Evolutionary conservation across 192 early-diverging fungal species (phyloP), one percentile per base, ranked within the genome.

Genomic region (Umbelopsis ramanniana): DNA sequence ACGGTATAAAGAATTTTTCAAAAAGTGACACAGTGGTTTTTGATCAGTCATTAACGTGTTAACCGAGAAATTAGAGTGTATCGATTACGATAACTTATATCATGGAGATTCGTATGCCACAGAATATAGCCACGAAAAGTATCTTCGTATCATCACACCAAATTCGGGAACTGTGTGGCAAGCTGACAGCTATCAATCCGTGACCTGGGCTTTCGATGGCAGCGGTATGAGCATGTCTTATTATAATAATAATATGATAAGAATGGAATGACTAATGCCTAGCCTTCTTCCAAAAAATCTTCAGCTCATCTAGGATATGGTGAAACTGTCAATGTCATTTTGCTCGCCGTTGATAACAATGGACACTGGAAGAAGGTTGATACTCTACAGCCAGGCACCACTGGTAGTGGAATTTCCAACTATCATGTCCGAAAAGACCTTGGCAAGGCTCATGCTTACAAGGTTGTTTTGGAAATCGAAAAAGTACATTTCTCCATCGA

Each of bases 391-490:
- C 17, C 57, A 17, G 57, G 14, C 19, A 63, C 57, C 19, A 35
- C 57, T 63, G 57, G 57, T 9, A 35, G 57, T 3, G 57, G 57
- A 35, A 63, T 63, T n/a, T 63, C 57, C 3, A 63, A 63, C 57
- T 63, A 63, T 26, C 57, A 63, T n/a, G 57, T 63, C 23, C 57
- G 57, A 29, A 63, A 63, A 37, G 57, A 63, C 37, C 57, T 63
- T 3, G 57, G 57, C 15, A 63, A 37, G 33, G 57, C 57, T 4
- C 17, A 29, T 29, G 57, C 26, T 4, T 63, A 63, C 33, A 29
- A 37, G 33, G 33, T 63, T 19, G 57, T 63, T 22, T 29, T 63
- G 15, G 35, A 37, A 19, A 63, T 63, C 7, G 33, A 17, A 22
- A 37, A 35, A 6, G 33, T 37, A 26, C 29, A 35, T 11, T 63